Percentiles rank a stretch among this genome's conserved stretches.
These are phyloP conservation scores for Tuber aestivum DNA, from an alignment of 495 filamentous ascomycete genomes.

Conservation along the genomic window DNA sequence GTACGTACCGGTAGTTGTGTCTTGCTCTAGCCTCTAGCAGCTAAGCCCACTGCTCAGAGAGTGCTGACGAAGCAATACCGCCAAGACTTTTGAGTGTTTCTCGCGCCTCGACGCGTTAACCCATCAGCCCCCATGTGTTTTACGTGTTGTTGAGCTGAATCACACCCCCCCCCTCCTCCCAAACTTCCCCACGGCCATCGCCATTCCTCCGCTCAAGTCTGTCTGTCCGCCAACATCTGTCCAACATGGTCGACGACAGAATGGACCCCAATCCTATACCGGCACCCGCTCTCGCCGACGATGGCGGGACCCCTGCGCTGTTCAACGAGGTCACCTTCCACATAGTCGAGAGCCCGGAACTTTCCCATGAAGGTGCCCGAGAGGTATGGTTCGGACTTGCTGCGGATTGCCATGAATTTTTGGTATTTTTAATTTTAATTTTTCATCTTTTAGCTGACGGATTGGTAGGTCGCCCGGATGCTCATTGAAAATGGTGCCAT, in stretches of 20 bases:
- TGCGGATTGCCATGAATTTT: slow-evolving; percentile 15
- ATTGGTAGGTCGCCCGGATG: slow-evolving; percentile 44
- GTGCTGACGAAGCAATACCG: neutral
- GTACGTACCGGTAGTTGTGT: no score
- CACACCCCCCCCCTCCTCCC: neutral
- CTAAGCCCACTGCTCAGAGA: no score
- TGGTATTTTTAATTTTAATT: slow-evolving; percentile 34
- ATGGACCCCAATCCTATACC: neutral
- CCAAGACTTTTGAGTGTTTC: neutral
- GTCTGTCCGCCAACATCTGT: neutral
- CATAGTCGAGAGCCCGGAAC: slow-evolving; percentile 44
- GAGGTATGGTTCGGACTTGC: slow-evolving; percentile 44
- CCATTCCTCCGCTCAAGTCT: neutral
- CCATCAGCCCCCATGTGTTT: neutral
- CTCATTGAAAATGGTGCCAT: slow-evolving; percentile 48
- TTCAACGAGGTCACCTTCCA: slow-evolving; percentile 44
- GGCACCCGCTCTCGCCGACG: neutral
- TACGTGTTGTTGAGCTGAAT: slow-evolving; percentile 1
- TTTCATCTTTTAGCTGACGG: slow-evolving; percentile 42
- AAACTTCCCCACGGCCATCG: neutral
- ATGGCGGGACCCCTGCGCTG: slow-evolving; percentile 11
- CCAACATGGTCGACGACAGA: neutral
- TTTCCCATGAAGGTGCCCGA: slow-evolving; percentile 45
- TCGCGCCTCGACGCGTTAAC: slow-evolving; percentile 3
- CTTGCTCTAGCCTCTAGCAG: no score